Conservation (phyloP, 306 rosid species). For the Quercus berberidifolia region DNA sequence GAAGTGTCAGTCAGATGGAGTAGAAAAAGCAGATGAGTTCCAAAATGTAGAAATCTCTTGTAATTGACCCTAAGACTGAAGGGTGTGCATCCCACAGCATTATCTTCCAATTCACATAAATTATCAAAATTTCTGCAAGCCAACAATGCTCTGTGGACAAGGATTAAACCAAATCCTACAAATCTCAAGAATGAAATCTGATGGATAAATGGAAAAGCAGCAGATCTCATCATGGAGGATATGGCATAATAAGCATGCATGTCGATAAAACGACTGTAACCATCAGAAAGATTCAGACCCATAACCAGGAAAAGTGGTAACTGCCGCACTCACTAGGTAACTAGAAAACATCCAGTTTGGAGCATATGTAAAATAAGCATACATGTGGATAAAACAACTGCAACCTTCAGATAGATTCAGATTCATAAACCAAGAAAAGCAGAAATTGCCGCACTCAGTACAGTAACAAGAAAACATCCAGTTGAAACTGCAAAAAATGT, state of each 20-base stretch:
- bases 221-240: conserved; percentile 19
- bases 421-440: background rate
- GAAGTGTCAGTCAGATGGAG: conserved; percentile 24
- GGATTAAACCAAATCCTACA: conserved; percentile 20
- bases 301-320: conserved; percentile 17
- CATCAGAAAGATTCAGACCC: conserved; percentile 19
- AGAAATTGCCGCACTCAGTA: conserved; percentile 25
- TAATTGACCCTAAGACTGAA: conserved; percentile 1
- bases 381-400: conserved; percentile 18
- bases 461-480: conserved; percentile 14
- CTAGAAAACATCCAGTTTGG: conserved; percentile 16
- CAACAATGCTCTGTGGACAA: conserved; percentile 18
- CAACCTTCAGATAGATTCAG: conserved; percentile 20
- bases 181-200: conserved; percentile 22
- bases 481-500: conserved; percentile 13
- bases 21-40: conserved; percentile 13
- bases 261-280: conserved; percentile 21
- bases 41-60: conserved; percentile 7
- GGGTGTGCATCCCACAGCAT: conserved; percentile 19
- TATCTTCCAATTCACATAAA: conserved; percentile 22
- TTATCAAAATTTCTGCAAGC: conserved; percentile 13
- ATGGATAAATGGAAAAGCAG: conserved; percentile 27
- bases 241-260: conserved; percentile 6
- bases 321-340: conserved; percentile 22
- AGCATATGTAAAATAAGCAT: conserved; percentile 9